A percentile compares a stretch with the other conserved stretches of the same genome.
phyloP scores from a whole-genome alignment of 2,329 filamentous ascomycete species.

The Myotisia sp. region DNA sequence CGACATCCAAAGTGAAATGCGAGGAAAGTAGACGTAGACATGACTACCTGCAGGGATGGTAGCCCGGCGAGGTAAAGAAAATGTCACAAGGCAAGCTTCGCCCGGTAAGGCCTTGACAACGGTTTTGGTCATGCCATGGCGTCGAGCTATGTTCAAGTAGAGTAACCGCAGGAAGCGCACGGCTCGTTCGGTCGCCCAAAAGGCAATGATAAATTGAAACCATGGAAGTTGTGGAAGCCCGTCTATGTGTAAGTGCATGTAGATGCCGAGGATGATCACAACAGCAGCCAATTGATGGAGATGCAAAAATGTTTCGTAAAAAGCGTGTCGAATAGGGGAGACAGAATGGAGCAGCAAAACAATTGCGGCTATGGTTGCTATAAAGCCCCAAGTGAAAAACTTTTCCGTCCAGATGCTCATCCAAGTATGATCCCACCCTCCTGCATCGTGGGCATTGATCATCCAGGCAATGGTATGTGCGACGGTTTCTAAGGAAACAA shows the following conservation, averaged over 20 bases:
- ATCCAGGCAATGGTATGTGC: constrained; percentile 65
- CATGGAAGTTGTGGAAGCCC: constrained; percentile 29
- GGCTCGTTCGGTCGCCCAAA: constrained; percentile 32
- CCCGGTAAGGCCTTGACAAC: constrained; percentile 45
- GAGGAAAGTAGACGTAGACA: constrained; percentile 47
- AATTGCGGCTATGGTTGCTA: constrained; percentile 31
- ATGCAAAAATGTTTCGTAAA: constrained; percentile 36
- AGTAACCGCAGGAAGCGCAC: constrained; percentile 36
- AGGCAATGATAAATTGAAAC: constrained; percentile 22
- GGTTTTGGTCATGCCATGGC: constrained; percentile 36
- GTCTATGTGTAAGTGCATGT: constrained; percentile 30
- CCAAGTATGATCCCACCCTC: constrained; percentile 43
- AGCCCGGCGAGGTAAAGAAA: constrained; percentile 42
- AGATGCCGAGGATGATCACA: constrained; percentile 31
- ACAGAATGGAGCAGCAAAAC: constrained; percentile 31
- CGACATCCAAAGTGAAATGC: constrained; percentile 34
- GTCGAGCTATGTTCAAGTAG: constrained; percentile 41
- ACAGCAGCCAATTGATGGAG: constrained; percentile 33
- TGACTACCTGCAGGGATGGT: constrained; percentile 43
- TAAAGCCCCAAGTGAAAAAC: constrained; percentile 32
- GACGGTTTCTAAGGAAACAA: constrained; percentile 56
- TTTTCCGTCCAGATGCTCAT: constrained; percentile 23
- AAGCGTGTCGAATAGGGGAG: constrained; percentile 32
- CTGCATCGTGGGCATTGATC: constrained; percentile 54
- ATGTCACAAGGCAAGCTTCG: constrained; percentile 47